Base-by-base conservation (phyloP, 371 early-diverging fungal genomes). In the Nosema muscidifuracis region DNA sequence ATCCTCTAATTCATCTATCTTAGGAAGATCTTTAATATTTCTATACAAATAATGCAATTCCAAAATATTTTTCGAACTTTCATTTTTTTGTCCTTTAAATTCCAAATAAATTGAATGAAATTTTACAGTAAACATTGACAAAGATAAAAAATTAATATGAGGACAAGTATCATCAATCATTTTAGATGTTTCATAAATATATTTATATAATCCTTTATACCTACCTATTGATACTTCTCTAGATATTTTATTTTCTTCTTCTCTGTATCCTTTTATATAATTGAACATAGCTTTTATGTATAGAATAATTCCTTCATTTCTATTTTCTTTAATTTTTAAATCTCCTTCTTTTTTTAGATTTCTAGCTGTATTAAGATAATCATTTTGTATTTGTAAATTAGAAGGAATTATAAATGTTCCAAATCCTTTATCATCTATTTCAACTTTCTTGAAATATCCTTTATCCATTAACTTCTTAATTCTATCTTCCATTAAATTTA, bases 191-290 rank as follows among this genome's bases (percentile, higher is more conserved):
- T 36, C 38, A 2, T 9, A 1, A 24, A 61, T 36, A 47, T 64
- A 71, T 30, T 64, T 71, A 18, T 24, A 53, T 2, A 71, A 36
- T 16, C 50, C 44, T n/a, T 65, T 53, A 43, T 56, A 63, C 9
- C 15, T 34, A 0, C 40, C 22, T 9, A 64, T 58, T 0, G 15
- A 33, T 18, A 53, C 16, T n/a, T 28, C 36, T 16, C 15, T 26
- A 7, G 24, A 36, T 9, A 33, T 10, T n/a, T n/a, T 66, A 1
- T 18, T 15, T 53, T 42, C 28, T 31, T 60, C 62, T 47, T 61
- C 62, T 20, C 28, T 63, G 50, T 57, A 64, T 57, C 58, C 72
- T 57, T 64, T 63, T 55, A 64, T 53, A 40, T 64, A 65, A 13
- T 36, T 26, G 28, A 71, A 31, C 13, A 71, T 64, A 18, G 31